Base-by-base conservation (phyloP, 83 land plant species). In the Picea abies region DNA sequence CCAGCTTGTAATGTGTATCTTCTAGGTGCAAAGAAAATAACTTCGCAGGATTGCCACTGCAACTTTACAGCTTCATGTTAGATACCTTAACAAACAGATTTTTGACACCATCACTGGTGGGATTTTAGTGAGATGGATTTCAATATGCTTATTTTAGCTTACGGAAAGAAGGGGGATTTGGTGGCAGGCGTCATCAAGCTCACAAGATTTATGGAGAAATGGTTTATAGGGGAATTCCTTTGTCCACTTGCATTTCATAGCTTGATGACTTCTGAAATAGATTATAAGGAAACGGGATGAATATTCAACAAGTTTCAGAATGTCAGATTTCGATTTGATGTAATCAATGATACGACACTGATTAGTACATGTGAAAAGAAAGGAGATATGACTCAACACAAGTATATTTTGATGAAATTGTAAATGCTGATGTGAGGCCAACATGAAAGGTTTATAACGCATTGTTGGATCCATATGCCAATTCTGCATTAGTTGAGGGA, bases 381-480 rank as follows among this genome's bases (percentile, higher is more conserved):
- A 90, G 94, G 79, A 93, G 92, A 68, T 93, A 91, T 47, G 97
- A 90, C n/a, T 92, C 90, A 80, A 97, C 98, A 63, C 88, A 91
- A 58, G 94, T 90, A 79, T 92, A 91, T 25, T 96, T 96, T 82
- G 94, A 91, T 67, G 95, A 92, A 80, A 96, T 96, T 97, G 86
- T 96, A 32, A 94, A 90, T 79, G 92, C 94, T 82, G 95, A 94
- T 84, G 87, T 96, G 72, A 93, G 93, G 98, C 94, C 47, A 44
- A 44, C 29, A 29, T 29, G 90, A n/a, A 95, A 92, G 81, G 90
- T 94, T 70, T 95, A 97, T 81, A 97, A 97, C 81, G 89, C 88
- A 37, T 75, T 97, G 82, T 83, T 95, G 60, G 97, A 97, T 91
- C 97, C 99, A 63, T 95, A 90, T 93, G 94, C 97, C 25, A 93